Base-by-base conservation (phyloP, 2,329 filamentous ascomycete genomes). In the Dactylonectria estremocensis region DNA sequence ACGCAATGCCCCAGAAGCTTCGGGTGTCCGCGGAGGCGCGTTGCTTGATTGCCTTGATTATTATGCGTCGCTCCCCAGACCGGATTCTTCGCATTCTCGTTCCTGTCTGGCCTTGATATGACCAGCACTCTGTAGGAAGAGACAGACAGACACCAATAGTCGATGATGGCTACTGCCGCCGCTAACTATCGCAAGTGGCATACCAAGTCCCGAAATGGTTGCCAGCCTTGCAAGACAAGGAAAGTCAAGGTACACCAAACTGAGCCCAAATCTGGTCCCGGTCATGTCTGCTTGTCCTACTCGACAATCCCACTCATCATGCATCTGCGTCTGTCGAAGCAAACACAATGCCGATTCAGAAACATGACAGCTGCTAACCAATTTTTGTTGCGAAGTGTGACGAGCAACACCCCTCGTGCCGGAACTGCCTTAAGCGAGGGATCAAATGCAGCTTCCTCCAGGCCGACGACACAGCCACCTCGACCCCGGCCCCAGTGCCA, bases 121-220 rank as follows among this genome's bases (percentile, higher is more conserved):
- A 40, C 10, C 35, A 40, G 35, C 5, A 40, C 10, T 16, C 35
- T 16, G 35, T 16, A 40, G 35, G 35, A 40, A 40, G 35, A 40
- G 35, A 40, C 35, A 40, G 35, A 40, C 35, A 40, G 35, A 40
- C 35, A 40, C 35, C 35, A 40, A 40, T 40, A 40, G 35, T 11
- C 7, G 35, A 40, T 40, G 35, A 40, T 40, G 35, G 35, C 14
- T 40, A 11, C 35, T 40, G 35, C 35, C 35, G 35, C 35, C 35
- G 10, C 35, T 40, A 40, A 16, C 35, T 9, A 40, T 14, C 55
- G 62, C 18, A 65, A 65, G 31, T 40, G 57, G 62, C 62, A 56
- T 14, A 65, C 62, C 43, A 65, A 65, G 37, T 65, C 62, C 16
- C 55, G 62, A 13, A 65, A 60, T 24, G 62, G 62, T 5, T 65